These are phyloP conservation scores for Giardia duodenalis DNA, from an alignment of 208 protist species.

Conservation along the genomic window DNA sequence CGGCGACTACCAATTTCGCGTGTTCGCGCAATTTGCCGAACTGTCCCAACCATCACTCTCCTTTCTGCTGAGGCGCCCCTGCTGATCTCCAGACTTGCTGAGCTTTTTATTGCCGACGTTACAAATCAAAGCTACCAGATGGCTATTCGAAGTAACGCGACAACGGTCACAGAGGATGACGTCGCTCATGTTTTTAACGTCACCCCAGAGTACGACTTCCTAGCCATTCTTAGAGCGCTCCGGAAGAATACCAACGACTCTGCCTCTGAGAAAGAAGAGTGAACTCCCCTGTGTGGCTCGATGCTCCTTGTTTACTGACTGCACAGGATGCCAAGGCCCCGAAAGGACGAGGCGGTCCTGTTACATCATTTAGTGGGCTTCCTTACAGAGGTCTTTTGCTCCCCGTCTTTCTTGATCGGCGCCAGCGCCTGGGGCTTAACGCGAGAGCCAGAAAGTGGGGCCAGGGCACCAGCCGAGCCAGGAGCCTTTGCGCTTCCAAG, in stretches of 20 bases:
- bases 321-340: no score
- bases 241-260: not conserved
- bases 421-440: no score
- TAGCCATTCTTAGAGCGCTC: not conserved
- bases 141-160: not conserved
- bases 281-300: no score
- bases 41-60: not conserved
- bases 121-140: not conserved
- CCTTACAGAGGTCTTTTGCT: no score
- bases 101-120: not conserved
- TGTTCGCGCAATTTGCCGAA: not conserved
- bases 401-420: no score
- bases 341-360: no score
- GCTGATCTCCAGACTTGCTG: not conserved
- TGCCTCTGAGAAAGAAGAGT: not conserved
- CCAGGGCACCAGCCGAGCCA: no score
- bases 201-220: not conserved
- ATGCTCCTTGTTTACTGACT: no score
- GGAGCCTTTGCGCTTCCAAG: no score
- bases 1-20: not conserved
- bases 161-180: not conserved
- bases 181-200: not conserved
- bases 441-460: no score
- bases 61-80: not conserved
- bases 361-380: no score